A percentile compares a stretch with the other conserved stretches of the same genome.
Evolutionary conservation across 2,329 filamentous ascomycete species (phyloP).

Genomic region (Waltergamsia citrina): DNA sequence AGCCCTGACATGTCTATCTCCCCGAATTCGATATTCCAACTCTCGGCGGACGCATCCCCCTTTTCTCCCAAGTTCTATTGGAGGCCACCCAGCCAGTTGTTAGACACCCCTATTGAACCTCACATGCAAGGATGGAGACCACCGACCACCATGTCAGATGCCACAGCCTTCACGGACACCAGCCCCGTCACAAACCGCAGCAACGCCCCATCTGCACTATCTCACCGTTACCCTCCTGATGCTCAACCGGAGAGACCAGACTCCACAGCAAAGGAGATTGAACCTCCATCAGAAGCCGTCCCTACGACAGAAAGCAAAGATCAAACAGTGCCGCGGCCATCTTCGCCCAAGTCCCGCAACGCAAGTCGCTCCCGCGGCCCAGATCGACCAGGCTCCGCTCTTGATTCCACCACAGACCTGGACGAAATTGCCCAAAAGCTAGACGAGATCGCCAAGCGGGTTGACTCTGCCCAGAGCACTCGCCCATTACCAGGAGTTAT

Average conservation of each 20-base stretch:
- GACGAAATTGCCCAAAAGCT: background rate
- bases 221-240: too few species aligned
- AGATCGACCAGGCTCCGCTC: background rate
- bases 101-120: background rate
- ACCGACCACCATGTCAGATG: background rate
- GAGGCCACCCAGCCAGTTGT: background rate
- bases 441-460: background rate
- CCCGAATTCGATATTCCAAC: too few species aligned
- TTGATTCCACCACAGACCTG: background rate
- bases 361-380: background rate
- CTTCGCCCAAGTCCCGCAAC: conserved; percentile 1
- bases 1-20: too few species aligned
- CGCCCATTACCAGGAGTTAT: too few species aligned
- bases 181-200: background rate
- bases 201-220: too few species aligned
- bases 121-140: background rate
- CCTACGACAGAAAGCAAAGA: too few species aligned
- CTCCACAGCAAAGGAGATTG: too few species aligned
- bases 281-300: too few species aligned
- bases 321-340: background rate
- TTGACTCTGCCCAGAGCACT: background rate
- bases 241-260: too few species aligned
- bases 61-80: background rate
- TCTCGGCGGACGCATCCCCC: too few species aligned
- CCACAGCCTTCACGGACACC: background rate